These are phyloP conservation scores for Penicillium sp. DNA, from an alignment of 2,329 filamentous ascomycete species.

Conservation along the genomic window DNA sequence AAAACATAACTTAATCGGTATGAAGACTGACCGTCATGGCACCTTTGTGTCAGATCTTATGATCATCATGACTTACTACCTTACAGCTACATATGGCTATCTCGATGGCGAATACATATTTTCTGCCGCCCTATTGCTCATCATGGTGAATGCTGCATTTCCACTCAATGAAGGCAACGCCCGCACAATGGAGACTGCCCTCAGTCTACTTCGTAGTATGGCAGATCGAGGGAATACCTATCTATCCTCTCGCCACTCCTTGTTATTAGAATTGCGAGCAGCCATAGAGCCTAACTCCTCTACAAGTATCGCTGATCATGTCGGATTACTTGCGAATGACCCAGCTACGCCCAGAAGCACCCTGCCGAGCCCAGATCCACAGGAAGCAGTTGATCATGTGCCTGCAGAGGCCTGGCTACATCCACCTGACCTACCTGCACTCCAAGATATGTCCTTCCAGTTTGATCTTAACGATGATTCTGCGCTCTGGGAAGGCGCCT, in stretches of 20 bases:
- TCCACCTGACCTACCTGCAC: constrained; percentile 20
- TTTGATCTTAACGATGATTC: constrained; percentile 40
- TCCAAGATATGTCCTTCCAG: constrained; percentile 36
- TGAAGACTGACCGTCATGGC: constrained; percentile 10
- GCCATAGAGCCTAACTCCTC: constrained; percentile 25
- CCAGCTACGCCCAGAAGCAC: background rate
- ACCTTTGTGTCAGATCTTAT: background rate
- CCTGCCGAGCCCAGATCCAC: background rate
- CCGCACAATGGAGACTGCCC: constrained; percentile 47
- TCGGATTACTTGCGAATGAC: constrained; percentile 14
- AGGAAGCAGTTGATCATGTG: background rate
- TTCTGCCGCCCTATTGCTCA: constrained; percentile 54
- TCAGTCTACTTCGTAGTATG: constrained; percentile 52
- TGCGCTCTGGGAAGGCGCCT: constrained; percentile 43
- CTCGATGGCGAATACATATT: constrained; percentile 60
- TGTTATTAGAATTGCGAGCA: constrained; percentile 39
- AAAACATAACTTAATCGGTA: constrained; percentile 53
- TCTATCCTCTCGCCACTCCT: constrained; percentile 42
- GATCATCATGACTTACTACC: background rate
- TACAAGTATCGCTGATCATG: background rate
- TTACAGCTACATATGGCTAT: constrained; percentile 55
- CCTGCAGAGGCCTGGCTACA: constrained; percentile 19
- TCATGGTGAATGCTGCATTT: constrained; percentile 57
- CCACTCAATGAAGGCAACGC: constrained; percentile 46
- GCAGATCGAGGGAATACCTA: constrained; percentile 55